Evolutionary conservation across 306 rosid genomes (phyloP), one percentile per base, ranked within the genome.

Genomic region (Carpinus fangiana): DNA sequence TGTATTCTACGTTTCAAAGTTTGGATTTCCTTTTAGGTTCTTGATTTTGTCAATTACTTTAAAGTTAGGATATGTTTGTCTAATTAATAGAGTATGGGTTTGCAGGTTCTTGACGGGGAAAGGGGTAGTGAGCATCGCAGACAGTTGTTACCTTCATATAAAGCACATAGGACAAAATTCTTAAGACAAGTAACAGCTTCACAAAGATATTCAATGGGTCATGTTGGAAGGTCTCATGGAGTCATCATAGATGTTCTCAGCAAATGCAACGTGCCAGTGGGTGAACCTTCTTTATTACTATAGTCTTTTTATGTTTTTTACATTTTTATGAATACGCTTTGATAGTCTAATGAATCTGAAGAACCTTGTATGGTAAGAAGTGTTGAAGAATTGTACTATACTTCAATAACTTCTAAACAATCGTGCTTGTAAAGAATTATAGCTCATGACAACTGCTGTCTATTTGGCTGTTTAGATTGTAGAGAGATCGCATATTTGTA

Each of bases 101-200:
- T 41, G 74, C 89, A 92, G 92, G 98, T 94, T 76, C 16, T 92
- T 80, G 97, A 94, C 79, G 97, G 97, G 65, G 97, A 92, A 77
- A 60, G 90, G 45, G 98, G 97, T 54, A 85, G 87, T 71, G 97
- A 94, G 76, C 76, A 78, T 82, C 89, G 97, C 16, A 81, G 95
- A 86, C 87, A 78, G 48, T 76, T 94, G 73, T 79, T 94, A 73
- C 97, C 97, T 76, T 92, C 97, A 16, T 94, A 94, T 80, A 94
- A 94, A 82, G 91, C 97, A 11, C 94, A 87, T 14, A 86, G 97
- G 84, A 83, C 3, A 77, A 89, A 88, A n/a, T 87, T 86, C 83
- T 75, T 36, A 7, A 82, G 78, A 73, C 86, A 87, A 59, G 16
- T 82, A 67, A 73, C 89, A 9, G 53, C 83, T 74, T 50, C 73